Evolutionary conservation across 2,329 filamentous ascomycete species (phyloP), one percentile per base, ranked within the genome.

Genomic region (Septoria linicola): DNA sequence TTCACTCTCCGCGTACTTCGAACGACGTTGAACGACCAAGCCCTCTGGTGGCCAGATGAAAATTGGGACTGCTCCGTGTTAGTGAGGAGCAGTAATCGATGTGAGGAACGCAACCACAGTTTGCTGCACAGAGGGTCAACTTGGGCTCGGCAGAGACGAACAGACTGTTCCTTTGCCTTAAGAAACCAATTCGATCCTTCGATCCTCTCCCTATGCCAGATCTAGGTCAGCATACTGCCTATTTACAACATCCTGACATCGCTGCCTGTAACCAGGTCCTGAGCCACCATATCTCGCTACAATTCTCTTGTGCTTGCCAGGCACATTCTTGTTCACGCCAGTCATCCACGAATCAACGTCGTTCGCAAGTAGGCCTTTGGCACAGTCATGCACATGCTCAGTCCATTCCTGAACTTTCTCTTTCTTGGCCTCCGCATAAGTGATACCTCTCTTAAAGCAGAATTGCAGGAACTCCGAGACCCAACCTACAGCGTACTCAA

Each of bases 301-400:
- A 7, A 66, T 73, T 39, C 76, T 66, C 53, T 70, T 72, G 57
- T 73, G 68, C 65, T 78, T 78, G 31, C 70, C 65, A 13, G 67
- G 64, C 32, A 79, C 59, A 51, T 80, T 79, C 55, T 69, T 76
- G 55, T 80, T 80, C 1, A 80, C 73, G 0, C 77, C 78, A 1
- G 76, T 80, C 76, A 80, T 79, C 78, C 77, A 80, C 1, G 70
- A 73, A 53, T 80, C 76, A 0, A 78, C 73, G 54, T 78, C 71
- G 51, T 74, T 75, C 0, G 70, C 67, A 20, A 80, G 57, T 8
- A 74, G 51, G 0, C 76, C 76, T 30, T 72, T 62, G 0, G 72
- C 70, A 44, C 73, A 76, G 3, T 75, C 68, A 19, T 72, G 63
- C 2, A 80, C 77, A 65, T 79, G 77, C 32, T 55, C 23, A 17